Evolutionary conservation across 2,329 filamentous ascomycete genomes (phyloP).

Genomic region (Cercospora brassicicola): DNA sequence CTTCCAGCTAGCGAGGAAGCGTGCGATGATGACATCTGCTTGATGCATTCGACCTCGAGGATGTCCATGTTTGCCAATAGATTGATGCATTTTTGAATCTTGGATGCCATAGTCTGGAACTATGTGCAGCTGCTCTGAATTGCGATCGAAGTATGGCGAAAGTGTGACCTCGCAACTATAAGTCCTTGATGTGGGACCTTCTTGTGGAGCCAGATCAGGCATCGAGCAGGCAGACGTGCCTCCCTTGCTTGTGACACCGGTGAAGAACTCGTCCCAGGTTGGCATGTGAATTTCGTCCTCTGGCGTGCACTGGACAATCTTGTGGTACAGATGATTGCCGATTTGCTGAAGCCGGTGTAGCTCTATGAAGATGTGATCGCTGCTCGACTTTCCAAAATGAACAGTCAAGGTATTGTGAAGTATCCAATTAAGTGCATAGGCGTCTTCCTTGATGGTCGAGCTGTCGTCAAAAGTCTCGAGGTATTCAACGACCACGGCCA

Average conservation of each 20-base stretch:
- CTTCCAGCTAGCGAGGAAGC: neutral
- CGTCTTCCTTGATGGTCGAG: neutral
- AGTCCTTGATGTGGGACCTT: neutral
- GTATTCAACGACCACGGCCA: conserved; percentile 13
- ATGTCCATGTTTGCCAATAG: neutral
- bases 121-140: neutral
- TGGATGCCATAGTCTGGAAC: neutral
- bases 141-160: neutral
- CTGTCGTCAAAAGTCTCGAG: too few species aligned
- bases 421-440: neutral
- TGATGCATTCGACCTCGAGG: neutral
- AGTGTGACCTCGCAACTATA: neutral
- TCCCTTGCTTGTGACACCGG: neutral
- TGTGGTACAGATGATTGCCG: neutral
- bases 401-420: neutral
- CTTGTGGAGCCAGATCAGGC: neutral
- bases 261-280: neutral
- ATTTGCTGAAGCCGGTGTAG: neutral
- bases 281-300: neutral
- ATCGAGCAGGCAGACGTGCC: neutral
- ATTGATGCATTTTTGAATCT: neutral
- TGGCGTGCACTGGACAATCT: neutral
- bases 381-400: neutral
- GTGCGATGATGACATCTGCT: neutral
- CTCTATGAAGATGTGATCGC: neutral